Base-by-base conservation (phyloP, 495 filamentous ascomycete species). In the Sordaria brevicollis region DNA sequence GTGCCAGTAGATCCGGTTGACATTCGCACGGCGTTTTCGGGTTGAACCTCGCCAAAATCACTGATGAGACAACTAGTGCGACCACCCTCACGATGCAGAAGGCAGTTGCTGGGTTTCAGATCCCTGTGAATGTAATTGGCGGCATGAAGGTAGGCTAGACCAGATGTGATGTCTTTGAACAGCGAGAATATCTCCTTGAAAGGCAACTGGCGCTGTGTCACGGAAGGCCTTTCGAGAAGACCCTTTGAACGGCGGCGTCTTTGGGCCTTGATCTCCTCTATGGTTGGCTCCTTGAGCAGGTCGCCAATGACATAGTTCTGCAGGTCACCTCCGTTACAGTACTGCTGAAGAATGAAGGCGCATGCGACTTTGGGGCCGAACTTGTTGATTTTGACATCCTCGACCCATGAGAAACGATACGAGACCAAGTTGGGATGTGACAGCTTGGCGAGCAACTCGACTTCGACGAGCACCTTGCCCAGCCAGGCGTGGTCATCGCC, bases 171-270 rank as follows among this genome's bases (percentile, higher is more conserved):
- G 75, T 98, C 96, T 78, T 91, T 91, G 84, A 98, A 98, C 70
- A 99, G 93, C 4, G 94, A 95, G 73, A 96, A 95, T 33, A 99
- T 97, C 74, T 98, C 90, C 66, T 98, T 93, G 43, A 97, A 92
- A 2, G 88, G 82, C 29, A 99, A 84, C 11, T 73, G 77, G 31
- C 93, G 89, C 65, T 88, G 88, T 5, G 85, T 83, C 21, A 78
- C 69, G 21, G 72, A 70, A 5, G 86, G 82, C 13, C 76, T 72
- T 65, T 85, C 83, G 3, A 70, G 38, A 17, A 80, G 82, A 4
- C 87, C 87, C 71, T 86, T 91, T 3, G 94, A 95, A 65, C 86
- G 89, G 33, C 94, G 86, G 38, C 95, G 86, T 49, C 94, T 83
- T 66, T 92, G 91, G 21, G 93, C 92, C 79, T 98, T 97, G 72